Evolutionary conservation across 768 basidiomycete species (phyloP).

Genomic region (Leccinum truebloodii): DNA sequence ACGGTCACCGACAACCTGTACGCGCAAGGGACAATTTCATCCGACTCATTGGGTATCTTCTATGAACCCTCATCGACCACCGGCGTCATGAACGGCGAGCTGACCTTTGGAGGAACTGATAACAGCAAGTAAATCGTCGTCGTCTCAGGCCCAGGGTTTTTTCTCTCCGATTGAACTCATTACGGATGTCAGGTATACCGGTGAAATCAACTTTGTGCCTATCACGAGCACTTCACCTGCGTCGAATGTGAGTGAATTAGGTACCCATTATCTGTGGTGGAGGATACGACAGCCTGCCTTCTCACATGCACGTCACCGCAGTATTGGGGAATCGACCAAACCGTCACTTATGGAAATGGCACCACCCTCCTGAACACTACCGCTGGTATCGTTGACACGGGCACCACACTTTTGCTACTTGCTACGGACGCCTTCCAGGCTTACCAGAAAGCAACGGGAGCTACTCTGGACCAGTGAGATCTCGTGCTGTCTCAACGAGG

Average conservation of each 20-base stretch:
- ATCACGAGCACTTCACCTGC: conserved; percentile 50
- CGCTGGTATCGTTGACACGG: conserved; percentile 50
- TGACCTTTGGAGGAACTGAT: conserved; percentile 57
- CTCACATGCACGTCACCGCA: conserved; percentile 4
- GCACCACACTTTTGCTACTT: conserved; percentile 55
- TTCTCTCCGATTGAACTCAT: not conserved
- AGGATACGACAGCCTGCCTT: not conserved
- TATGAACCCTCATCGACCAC: conserved; percentile 53
- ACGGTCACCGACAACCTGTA: conserved; percentile 62
- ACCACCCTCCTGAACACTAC: conserved; percentile 37
- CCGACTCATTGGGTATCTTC: conserved; percentile 51
- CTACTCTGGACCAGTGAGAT: conserved; percentile 47
- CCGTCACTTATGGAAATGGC: conserved; percentile 37
- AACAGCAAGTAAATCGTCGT: conserved; percentile 36
- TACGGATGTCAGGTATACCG: conserved; percentile 29
- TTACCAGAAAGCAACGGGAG: conserved; percentile 59
- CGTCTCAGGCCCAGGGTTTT: not conserved
- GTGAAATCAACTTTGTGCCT: conserved; percentile 38
- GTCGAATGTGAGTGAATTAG: conserved; percentile 24
- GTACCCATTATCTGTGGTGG: not conserved
- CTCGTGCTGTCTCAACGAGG: not conserved
- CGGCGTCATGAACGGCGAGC: conserved; percentile 56
- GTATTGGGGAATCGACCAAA: conserved; percentile 51
- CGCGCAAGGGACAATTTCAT: conserved; percentile 45
- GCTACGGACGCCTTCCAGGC: conserved; percentile 59